A percentile compares a stretch with the other conserved stretches of the same genome.
phyloP scores from a whole-genome alignment of 176 grass and related monocot species.

The Thinopyrum elongatum region DNA sequence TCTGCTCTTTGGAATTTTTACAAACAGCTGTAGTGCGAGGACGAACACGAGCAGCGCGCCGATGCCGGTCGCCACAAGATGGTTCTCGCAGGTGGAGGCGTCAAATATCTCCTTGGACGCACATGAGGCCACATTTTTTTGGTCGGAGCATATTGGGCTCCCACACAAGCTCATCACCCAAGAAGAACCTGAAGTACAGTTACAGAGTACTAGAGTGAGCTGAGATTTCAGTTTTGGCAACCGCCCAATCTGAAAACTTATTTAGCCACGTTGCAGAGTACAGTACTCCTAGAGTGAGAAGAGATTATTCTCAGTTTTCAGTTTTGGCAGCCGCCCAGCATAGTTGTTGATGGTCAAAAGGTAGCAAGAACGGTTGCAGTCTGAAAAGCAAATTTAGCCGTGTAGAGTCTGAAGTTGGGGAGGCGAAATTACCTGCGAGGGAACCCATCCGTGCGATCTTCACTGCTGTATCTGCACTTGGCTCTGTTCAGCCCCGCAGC shows the following conservation, averaged over 20 bases:
- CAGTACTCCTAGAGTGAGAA: too few relatives aligned
- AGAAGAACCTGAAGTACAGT: conserved; percentile 29
- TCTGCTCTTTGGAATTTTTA: conserved; percentile 35
- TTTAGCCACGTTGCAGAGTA: not conserved
- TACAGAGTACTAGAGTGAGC: not conserved
- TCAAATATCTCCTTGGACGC: conserved; percentile 10
- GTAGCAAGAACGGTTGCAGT: not conserved
- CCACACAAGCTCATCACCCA: conserved; percentile 45
- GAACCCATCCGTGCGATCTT: conserved; percentile 27
- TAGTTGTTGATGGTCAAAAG: not conserved
- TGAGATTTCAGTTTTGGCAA: not conserved
- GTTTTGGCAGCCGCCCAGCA: not conserved
- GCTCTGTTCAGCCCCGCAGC: not conserved
- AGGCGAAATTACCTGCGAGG: conserved; percentile 22
- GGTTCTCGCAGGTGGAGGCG: conserved; percentile 72
- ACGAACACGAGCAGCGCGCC: not conserved
- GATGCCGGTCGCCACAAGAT: conserved; percentile 28
- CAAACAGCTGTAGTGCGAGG: conserved; percentile 36
- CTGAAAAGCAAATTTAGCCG: not conserved
- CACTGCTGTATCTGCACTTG: not conserved
- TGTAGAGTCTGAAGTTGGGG: not conserved
- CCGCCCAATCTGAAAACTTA: not conserved
- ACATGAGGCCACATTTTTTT: conserved; percentile 27
- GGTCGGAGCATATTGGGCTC: conserved; percentile 25
- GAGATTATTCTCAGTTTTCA: not conserved